Evolutionary conservation across 2,329 filamentous ascomycete genomes (phyloP), one percentile per base, ranked within the genome.

Genomic region (Aureobasidium musti): DNA sequence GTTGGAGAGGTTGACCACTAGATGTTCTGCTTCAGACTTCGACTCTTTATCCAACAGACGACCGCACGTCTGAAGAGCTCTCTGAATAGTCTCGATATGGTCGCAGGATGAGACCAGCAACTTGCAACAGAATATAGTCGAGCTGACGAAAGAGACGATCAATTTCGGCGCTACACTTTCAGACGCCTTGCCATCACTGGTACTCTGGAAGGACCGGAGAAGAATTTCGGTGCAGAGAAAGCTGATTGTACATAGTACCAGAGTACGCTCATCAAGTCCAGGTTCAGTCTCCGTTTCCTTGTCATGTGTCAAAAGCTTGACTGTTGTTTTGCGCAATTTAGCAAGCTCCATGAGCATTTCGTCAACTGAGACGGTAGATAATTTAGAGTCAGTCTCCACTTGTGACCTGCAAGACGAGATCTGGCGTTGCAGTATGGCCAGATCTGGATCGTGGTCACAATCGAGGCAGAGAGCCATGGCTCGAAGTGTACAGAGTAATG

Each of bases 1-100:
- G 71, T 89, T 88, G 0, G 89, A 91, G 30, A 91, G 84, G 71
- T 88, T 90, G 68, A 89, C 83, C 66, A 66, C 41, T 1, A 64
- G 39, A 23, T 64, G 61, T 26, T 64, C 41, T 4, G 47, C 33
- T 21, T 45, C 61, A 17, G 61, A 35, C 13, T 45, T 39, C 19
- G 61, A 28, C 23, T 19, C 6, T 5, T 13, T 0, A 19, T 45
- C 35, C n/a, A 54, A 19, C 4, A 64, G 28, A 14, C 28, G 57
- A 10, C 11, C 8, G 52, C 61, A 64, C 13, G 7, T 26, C 7
- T 45, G n/a, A 13, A 64, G 49, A 21, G 49, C 49, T 19, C 26
- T 13, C 19, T 26, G 35, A 3, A 45, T 17, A 17, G 37, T 11
- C 23, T 53, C 35, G 13, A 54, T 8, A 21, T 54, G 61, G n/a